Evolutionary conservation across 1,139 yeast genomes (phyloP).

Genomic region (Yamadazyma kanchanaburiensis): DNA sequence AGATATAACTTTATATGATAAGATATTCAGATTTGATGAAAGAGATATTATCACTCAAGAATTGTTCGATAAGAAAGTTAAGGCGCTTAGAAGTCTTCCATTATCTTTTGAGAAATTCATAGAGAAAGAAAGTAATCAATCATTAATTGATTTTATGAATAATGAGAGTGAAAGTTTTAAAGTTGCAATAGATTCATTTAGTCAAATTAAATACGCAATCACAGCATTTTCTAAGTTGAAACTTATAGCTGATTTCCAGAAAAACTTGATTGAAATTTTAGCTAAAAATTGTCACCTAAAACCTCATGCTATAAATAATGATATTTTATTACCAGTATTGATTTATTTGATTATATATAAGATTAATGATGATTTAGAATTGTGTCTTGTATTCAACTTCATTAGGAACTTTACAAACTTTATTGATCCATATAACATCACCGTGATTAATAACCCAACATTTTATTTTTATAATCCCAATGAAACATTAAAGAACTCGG

Average conservation of each 20-base stretch:
- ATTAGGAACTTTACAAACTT: slow-evolving; percentile 35
- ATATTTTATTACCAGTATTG: slow-evolving; percentile 36
- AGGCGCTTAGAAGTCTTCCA: slow-evolving; percentile 20
- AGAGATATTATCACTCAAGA: slow-evolving; percentile 36
- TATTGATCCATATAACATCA: slow-evolving; percentile 26
- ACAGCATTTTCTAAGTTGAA: slow-evolving; percentile 35
- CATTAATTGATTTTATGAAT: slow-evolving; percentile 12
- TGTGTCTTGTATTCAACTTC: slow-evolving; percentile 36
- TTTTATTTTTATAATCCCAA: slow-evolving; percentile 17
- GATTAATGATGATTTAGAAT: slow-evolving; percentile 18
- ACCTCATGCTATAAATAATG: slow-evolving; percentile 32
- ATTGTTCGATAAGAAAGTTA: slow-evolving; percentile 33
- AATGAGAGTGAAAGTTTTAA: slow-evolving; percentile 11
- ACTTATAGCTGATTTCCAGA: slow-evolving; percentile 30
- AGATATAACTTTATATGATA: slow-evolving; percentile 33
- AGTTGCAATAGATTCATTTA: slow-evolving; percentile 10
- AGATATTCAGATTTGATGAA: slow-evolving; percentile 38
- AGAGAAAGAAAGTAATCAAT: slow-evolving; percentile 17
- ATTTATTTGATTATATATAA: slow-evolving; percentile 34
- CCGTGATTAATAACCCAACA: slow-evolving; percentile 17
- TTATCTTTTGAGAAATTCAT: slow-evolving; percentile 30
- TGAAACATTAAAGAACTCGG: slow-evolving; percentile 9
- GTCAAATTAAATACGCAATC: slow-evolving; percentile 13
- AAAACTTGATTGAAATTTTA: slow-evolving; percentile 24
- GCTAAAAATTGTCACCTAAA: slow-evolving; percentile 15